Base-by-base conservation (phyloP, 805 yeast species). In the Pichia heedii region DNA sequence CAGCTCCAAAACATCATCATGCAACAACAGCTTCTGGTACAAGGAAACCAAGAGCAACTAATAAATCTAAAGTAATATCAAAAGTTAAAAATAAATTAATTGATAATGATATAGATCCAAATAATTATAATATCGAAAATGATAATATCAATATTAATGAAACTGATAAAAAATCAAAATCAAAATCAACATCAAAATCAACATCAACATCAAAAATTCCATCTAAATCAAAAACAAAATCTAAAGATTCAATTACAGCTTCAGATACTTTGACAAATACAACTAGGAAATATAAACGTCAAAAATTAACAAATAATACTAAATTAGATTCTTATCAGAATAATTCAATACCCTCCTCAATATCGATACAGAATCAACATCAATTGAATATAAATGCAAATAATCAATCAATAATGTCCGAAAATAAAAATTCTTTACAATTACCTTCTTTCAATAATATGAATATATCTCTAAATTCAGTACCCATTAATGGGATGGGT, bases 1-100 rank as follows among this genome's bases (percentile, higher is more conserved):
- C 74, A 8, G 79, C 79, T 24, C 81, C 83, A 37, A 76, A 79
- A 51, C 82, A 79, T 52, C 82, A 78, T 41, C 80, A 82, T 55
- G 78, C 83, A 6, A 70, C 84, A 2, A 65, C 74, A 37, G 65
- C 66, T 36, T 66, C 67, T 35, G 56, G 47, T 15, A 69, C 37
- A 56, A 61, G 37, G 44, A 51, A 47, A 52, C 47, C 50, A 20
- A 50, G 52, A 15, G 44, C 50, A 13, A 39, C 42, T 11, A 27
- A 9, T 27, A 27, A 27, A 7, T 11, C 30, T 27, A 27, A 27
- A 7, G 12, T 4, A 7, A 7, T 19, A 11, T 16, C n/a, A 16
- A 16, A n/a, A n/a, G 8, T 20, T n/a, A 32, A 18, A 12, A 41
- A 32, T 7, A 22, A 19, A 26, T 27, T 16, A 27, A 16, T 7